These are phyloP conservation scores for Tetrapisispora phaffii DNA, from an alignment of 805 yeast genomes.

Conservation along the genomic window DNA sequence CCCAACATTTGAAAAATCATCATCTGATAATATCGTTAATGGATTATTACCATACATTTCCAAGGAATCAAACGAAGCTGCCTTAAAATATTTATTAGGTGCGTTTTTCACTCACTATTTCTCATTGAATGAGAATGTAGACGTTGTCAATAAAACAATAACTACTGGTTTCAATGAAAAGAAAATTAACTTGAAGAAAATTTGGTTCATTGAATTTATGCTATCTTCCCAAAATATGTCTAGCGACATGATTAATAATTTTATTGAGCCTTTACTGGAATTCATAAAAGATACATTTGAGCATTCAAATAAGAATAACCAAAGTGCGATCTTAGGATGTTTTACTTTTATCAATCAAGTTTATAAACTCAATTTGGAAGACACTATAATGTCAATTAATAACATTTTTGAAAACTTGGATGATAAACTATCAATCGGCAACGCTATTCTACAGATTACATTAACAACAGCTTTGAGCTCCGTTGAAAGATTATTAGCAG, in stretches of 20 bases:
- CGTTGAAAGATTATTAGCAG: slow-evolving; percentile 30
- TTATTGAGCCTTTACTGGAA: slow-evolving; percentile 20
- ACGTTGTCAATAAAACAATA: slow-evolving; percentile 29
- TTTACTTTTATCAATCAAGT: slow-evolving; percentile 15
- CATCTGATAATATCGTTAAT: slow-evolving; percentile 33
- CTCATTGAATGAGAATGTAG: slow-evolving; percentile 18
- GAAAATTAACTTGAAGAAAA: slow-evolving; percentile 49
- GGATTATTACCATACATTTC: slow-evolving; percentile 42
- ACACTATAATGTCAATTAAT: slow-evolving; percentile 6
- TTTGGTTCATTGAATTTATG: slow-evolving; percentile 51
- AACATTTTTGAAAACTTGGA: slow-evolving; percentile 9
- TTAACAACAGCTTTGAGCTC: slow-evolving; percentile 34
- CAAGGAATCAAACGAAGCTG: slow-evolving; percentile 69
- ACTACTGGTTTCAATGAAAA: slow-evolving; percentile 57
- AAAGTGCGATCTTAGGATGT: slow-evolving; percentile 14
- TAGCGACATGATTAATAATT: slow-evolving; percentile 30
- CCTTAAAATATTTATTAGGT: slow-evolving; percentile 40
- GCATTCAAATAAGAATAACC: slow-evolving; percentile 37
- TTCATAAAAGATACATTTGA: slow-evolving; percentile 30
- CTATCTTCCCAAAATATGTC: slow-evolving; percentile 21
- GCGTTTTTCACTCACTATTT: slow-evolving; percentile 42
- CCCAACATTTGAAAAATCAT: slow-evolving; percentile 19
- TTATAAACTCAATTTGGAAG: slow-evolving; percentile 3
- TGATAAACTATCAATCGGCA: slow-evolving; percentile 29
- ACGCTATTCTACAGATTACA: slow-evolving; percentile 40